A percentile compares a stretch with the other conserved stretches of the same genome.
Evolutionary conservation across 768 basidiomycete genomes (phyloP).

Genomic region (Macrolepiota albuminosa): DNA sequence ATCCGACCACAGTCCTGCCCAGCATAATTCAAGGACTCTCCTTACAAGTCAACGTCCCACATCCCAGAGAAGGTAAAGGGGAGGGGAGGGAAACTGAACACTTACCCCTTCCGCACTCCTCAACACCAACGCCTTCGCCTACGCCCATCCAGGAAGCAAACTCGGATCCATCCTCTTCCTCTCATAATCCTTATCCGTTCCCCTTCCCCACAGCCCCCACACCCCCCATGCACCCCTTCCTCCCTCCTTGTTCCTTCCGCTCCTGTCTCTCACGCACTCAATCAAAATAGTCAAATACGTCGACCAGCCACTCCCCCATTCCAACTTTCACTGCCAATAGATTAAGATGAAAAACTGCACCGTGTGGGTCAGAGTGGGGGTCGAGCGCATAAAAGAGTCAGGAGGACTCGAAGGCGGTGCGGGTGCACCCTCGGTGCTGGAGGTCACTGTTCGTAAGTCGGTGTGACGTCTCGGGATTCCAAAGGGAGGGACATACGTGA

Average conservation of each 20-base stretch:
- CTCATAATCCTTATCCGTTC: not conserved
- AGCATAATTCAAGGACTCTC: no score
- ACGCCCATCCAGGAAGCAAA: slow-evolving; percentile 74
- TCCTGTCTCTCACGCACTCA: not conserved
- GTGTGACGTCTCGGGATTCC: no score
- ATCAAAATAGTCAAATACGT: slow-evolving; percentile 50
- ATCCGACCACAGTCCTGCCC: no score
- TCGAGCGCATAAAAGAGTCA: slow-evolving; percentile 83
- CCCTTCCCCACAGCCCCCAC: slow-evolving; percentile 14
- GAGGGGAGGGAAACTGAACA: not conserved
- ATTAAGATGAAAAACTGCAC: slow-evolving; percentile 40
- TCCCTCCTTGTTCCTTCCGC: not conserved
- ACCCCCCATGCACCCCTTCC: not conserved
- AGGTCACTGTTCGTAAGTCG: slow-evolving; percentile 21
- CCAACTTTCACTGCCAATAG: slow-evolving; percentile 79
- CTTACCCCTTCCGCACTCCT: slow-evolving; percentile 44
- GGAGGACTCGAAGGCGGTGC: slow-evolving; percentile 90
- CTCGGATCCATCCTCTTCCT: slow-evolving; percentile 43
- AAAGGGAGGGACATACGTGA: no score
- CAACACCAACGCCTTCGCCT: slow-evolving; percentile 20
- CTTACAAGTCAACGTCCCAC: not conserved
- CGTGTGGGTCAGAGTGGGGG: slow-evolving; percentile 29
- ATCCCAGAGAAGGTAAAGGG: not conserved
- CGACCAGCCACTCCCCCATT: slow-evolving; percentile 77
- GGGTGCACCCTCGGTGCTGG: slow-evolving; percentile 81